These are phyloP conservation scores for Neohortaea acidophila DNA, from an alignment of 495 filamentous ascomycete genomes.

Conservation along the genomic window DNA sequence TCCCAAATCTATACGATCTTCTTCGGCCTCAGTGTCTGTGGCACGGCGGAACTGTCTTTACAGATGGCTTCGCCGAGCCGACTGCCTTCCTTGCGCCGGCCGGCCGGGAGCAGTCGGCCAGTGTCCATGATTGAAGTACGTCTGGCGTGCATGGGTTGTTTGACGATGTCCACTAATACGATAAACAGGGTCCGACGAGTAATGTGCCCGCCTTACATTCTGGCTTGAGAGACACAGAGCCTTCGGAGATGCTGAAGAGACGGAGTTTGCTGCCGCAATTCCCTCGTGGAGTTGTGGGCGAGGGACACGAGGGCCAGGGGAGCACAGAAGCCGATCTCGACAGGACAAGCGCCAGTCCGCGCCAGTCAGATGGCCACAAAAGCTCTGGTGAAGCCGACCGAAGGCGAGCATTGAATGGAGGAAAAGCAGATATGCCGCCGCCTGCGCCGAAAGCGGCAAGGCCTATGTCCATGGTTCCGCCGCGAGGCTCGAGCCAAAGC, in stretches of 20 bases:
- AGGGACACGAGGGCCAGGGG: neutral
- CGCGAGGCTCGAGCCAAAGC: neutral
- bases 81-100: constrained; percentile 11
- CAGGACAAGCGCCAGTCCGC: neutral
- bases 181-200: constrained; percentile 4
- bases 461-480: constrained; percentile 9
- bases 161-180: neutral
- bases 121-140: constrained; percentile 17
- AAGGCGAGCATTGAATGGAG: constrained; percentile 7
- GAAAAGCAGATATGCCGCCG: constrained; percentile 13
- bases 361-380: neutral
- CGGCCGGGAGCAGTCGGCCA: constrained; percentile 8
- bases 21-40: too few relatives aligned
- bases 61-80: constrained; percentile 16
- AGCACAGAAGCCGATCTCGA: constrained; percentile 7
- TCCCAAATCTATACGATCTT: too few relatives aligned
- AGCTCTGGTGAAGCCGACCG: neutral
- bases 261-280: constrained; percentile 16
- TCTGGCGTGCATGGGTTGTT: neutral
- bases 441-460: constrained; percentile 6
- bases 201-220: neutral
- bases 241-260: constrained; percentile 9
- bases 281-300: constrained; percentile 5
- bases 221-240: neutral
- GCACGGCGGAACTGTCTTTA: too few relatives aligned